Base-by-base conservation (phyloP, 139 green algal genomes). In the Chlorella vulgaris region DNA sequence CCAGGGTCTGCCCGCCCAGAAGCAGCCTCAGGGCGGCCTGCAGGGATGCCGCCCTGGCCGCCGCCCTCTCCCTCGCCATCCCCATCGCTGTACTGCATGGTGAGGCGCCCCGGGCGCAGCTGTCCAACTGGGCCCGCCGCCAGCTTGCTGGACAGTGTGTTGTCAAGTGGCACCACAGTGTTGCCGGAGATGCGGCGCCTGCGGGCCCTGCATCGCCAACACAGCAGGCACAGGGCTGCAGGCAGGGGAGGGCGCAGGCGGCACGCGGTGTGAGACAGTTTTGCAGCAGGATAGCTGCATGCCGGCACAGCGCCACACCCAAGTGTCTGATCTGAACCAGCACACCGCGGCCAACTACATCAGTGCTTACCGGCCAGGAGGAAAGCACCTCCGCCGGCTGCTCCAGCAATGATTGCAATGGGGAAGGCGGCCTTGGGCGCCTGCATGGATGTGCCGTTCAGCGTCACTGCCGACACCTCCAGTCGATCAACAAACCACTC, bases 41-140 rank as follows among this genome's bases (percentile, higher is more conserved):
- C 61, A 42, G 29, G 6, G 65, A 3, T 8, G 63, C 63, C 21
- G 63, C 1, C 35, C 1, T 7, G 22, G 65, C 33, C 68, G 26
- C 29, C 38, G 39, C 36, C 43, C 3, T n/a, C 10, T 39, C 28
- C 22, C 13, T 31, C 19, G 40, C 8, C 40, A 26, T 31, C 28
- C 21, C 68, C 68, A n/a, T 60, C 19, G 28, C 68, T 75, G 39
- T 21, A 33, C 40, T 75, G 24, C 68, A 75, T 75, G n/a, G 68
- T 75, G 38, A 75, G 68, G 7, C 68, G 68, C 26, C 68, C 66
- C 68, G 35, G 24, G 4, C 68, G 40, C 68, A 75, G 68, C 39
- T 29, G 36, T 19, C 35, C 22, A 33, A 71, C 10, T 29, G 35
- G 29, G 3, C 29, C 63, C 13, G 2, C 63, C 3, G 21, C 29